A percentile compares a stretch with the other conserved stretches of the same genome.
phyloP scores from a whole-genome alignment of 176 grass and related monocot genomes.

The Juncus inflexus region DNA sequence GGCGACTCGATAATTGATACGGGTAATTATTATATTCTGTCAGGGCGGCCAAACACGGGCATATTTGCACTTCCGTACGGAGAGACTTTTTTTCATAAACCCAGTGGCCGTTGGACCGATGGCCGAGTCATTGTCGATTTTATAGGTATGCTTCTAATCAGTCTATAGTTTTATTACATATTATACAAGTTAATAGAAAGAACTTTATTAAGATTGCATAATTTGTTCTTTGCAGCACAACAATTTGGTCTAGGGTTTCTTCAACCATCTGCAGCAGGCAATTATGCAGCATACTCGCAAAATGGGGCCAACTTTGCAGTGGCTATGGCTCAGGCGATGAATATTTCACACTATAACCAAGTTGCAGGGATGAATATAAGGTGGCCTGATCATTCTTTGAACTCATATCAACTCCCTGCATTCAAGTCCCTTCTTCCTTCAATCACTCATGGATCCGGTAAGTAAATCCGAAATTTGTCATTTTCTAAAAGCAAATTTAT shows the following conservation, averaged over 20 bases:
- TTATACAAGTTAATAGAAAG: neutral
- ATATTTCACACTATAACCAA: slow-evolving; percentile 19
- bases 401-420: slow-evolving; percentile 23
- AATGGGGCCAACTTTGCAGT: slow-evolving; percentile 58
- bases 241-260: slow-evolving; percentile 34
- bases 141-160: slow-evolving; percentile 30
- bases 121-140: slow-evolving; percentile 64
- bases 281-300: slow-evolving; percentile 26
- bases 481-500: too few relatives aligned
- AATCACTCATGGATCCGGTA: slow-evolving; percentile 36
- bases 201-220: too few relatives aligned
- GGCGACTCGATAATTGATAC: slow-evolving; percentile 71
- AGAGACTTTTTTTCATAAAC: slow-evolving; percentile 45
- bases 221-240: slow-evolving; percentile 36
- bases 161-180: too few relatives aligned
- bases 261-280: slow-evolving; percentile 34
- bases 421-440: slow-evolving; percentile 44
- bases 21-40: slow-evolving; percentile 36
- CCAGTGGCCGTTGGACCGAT: slow-evolving; percentile 33
- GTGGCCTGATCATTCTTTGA: neutral
- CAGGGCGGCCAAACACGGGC: neutral
- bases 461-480: too few relatives aligned
- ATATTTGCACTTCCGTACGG: slow-evolving; percentile 41
- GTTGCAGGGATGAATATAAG: neutral
- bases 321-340: slow-evolving; percentile 32